Percentiles rank a stretch among this genome's conserved stretches.
Evolutionary conservation across 192 early-diverging fungal species (phyloP).

Genomic region (Entomortierella parvispora): DNA sequence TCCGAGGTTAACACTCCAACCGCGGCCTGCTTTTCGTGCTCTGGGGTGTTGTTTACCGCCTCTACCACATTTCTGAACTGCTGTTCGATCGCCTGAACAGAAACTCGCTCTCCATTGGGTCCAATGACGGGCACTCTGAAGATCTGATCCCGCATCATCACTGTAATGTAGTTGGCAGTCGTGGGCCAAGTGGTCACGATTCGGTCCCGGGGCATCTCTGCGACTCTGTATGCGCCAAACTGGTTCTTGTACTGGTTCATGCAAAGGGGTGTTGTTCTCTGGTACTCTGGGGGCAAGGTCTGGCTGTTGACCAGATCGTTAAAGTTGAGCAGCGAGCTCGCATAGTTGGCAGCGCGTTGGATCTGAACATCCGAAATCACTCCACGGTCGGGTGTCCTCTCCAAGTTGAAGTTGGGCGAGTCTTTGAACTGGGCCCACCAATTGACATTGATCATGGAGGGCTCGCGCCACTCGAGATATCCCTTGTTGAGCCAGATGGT

Average conservation of each 20-base stretch:
- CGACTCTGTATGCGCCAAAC: slow-evolving; percentile 85
- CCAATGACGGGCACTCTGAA: slow-evolving; percentile 84
- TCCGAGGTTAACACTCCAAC: slow-evolving; percentile 87
- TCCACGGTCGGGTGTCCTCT: slow-evolving; percentile 54
- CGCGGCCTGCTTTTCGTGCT: slow-evolving; percentile 62
- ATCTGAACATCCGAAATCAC: slow-evolving; percentile 80
- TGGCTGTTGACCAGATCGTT: slow-evolving; percentile 79
- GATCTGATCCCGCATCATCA: slow-evolving; percentile 87
- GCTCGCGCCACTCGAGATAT: slow-evolving; percentile 88
- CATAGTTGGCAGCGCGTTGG: slow-evolving; percentile 78
- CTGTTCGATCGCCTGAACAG: slow-evolving; percentile 55
- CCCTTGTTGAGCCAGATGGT: slow-evolving; percentile 84
- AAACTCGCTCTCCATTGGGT: slow-evolving; percentile 70
- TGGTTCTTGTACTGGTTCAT: slow-evolving; percentile 95
- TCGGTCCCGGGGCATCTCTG: slow-evolving; percentile 73
- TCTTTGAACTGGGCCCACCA: slow-evolving; percentile 86
- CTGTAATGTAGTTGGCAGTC: slow-evolving; percentile 82
- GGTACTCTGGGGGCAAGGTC: slow-evolving; percentile 72
- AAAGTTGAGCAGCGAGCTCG: slow-evolving; percentile 73
- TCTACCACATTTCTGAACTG: slow-evolving; percentile 55
- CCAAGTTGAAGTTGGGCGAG: slow-evolving; percentile 57
- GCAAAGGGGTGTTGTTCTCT: slow-evolving; percentile 80
- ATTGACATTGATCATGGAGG: slow-evolving; percentile 88
- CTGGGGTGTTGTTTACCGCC: slow-evolving; percentile 54
- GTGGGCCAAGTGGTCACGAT: slow-evolving; percentile 78